Base-by-base conservation (phyloP, 305 asterid genomes). In the Solanum hybrid region DNA sequence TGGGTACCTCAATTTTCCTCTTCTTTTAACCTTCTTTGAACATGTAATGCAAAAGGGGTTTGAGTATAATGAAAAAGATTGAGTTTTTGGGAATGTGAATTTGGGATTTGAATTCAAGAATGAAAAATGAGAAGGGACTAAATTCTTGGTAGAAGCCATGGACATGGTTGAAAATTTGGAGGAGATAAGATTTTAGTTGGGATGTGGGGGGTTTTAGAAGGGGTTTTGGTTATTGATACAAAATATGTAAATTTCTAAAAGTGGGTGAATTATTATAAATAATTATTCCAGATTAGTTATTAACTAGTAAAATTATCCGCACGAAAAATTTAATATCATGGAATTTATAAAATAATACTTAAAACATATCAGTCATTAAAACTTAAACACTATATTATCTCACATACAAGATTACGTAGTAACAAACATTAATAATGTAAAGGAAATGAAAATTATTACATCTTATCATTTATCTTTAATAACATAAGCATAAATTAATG, bases 1-100 rank as follows among this genome's bases (percentile, higher is more conserved):
- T 90, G 99, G 99, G 92, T 98, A 98, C 93, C 98, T 96, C 91
- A 92, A 91, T 90, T 95, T 98, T 22, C 99, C 99, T 3, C 94
- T 96, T 91, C 99, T 95, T 94, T 92, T 96, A 76, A 94, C 92
- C 90, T 89, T 94, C 92, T 90, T 92, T 14, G 97, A 96, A 88
- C 98, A 94, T 87, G 79, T 86, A 79, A 94, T 89, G 24, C n/a
- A 77, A 69, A 91, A 73, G 35, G 78, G 60, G 40, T 79, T 94
- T 35, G 93, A 88, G 64, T 91, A 89, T 16, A 85, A 77, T 31
- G 76, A 32, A 42, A 86, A 86, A 72, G 89, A 86, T 46, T 78
- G 87, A 86, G 85, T 26, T 32, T 40, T 88, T 4, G 90, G 90
- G 90, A 91, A 90, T 35, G 88, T 90, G 87, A 91, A 82, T 79